Conservation (phyloP, 345 rosid species). For the Anacardium occidentale region DNA sequence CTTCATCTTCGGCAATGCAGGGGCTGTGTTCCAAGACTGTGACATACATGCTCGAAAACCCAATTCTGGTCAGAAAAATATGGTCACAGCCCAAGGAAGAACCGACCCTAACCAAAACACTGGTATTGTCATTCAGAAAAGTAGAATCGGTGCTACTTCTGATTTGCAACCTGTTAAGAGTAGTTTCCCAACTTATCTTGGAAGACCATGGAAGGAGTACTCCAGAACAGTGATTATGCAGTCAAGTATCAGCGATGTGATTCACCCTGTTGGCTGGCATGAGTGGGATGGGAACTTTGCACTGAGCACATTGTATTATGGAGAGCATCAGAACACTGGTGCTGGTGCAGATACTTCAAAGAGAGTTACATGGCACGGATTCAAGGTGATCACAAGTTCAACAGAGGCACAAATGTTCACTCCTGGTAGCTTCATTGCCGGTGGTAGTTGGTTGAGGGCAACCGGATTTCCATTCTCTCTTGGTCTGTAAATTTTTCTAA, state of each 20-base stretch:
- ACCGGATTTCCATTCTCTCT: constrained; percentile 82
- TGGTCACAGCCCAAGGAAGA: constrained; percentile 95
- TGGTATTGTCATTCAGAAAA: constrained; percentile 85
- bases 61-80: constrained; percentile 80
- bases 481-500: constrained; percentile 32
- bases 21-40: constrained; percentile 60
- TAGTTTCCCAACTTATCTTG: constrained; percentile 74
- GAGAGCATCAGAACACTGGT: constrained; percentile 71
- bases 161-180: constrained; percentile 50
- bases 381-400: constrained; percentile 50
- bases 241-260: constrained; percentile 55
- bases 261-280: constrained; percentile 69
- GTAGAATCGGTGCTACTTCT: constrained; percentile 70
- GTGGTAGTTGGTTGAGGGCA: constrained; percentile 60
- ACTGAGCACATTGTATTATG: constrained; percentile 56
- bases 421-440: constrained; percentile 59
- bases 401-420: constrained; percentile 59
- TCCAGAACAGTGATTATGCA: constrained; percentile 91
- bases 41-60: constrained; percentile 93
- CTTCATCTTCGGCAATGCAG: constrained; percentile 77
- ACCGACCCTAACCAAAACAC: constrained; percentile 89
- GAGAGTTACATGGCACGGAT: constrained; percentile 77
- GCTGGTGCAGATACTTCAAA: constrained; percentile 67
- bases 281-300: constrained; percentile 81
- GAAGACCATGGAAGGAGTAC: constrained; percentile 91